A percentile compares a stretch with the other conserved stretches of the same genome.
phyloP scores from a whole-genome alignment of 140 eudicot species.

The Cichorium intybus region DNA sequence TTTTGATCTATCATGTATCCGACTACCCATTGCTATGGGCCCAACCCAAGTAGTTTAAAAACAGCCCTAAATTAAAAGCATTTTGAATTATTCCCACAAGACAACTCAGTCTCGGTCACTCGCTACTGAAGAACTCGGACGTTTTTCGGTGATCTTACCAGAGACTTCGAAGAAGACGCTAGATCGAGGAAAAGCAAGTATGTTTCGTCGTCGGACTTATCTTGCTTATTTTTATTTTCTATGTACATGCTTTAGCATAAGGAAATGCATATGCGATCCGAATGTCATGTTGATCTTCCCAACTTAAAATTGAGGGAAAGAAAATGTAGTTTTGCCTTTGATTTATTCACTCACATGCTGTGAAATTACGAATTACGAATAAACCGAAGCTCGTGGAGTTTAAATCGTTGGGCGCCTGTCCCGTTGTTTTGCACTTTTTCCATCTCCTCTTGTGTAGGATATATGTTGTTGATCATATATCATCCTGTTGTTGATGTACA shows the following conservation, averaged over 20 bases:
- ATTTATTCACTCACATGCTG: background rate
- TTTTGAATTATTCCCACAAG: background rate
- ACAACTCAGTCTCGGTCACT: background rate
- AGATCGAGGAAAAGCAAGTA: background rate
- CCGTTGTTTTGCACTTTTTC: background rate
- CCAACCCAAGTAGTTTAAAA: background rate
- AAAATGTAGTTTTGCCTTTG: background rate
- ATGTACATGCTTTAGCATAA: background rate
- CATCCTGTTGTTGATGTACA: background rate
- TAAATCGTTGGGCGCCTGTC: background rate
- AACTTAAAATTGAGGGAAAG: background rate
- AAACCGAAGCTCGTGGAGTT: background rate
- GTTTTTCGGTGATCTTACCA: conserved; percentile 1
- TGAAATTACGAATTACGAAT: background rate
- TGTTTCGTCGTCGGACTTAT: background rate
- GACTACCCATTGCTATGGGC: background rate
- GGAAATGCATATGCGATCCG: background rate
- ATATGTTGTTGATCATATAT: background rate
- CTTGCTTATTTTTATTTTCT: background rate
- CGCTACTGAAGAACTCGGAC: background rate
- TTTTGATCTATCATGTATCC: too few relatives aligned
- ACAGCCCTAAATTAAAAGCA: background rate
- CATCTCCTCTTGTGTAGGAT: background rate
- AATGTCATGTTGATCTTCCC: background rate
- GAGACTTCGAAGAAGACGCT: conserved; percentile 1